Percentiles rank a stretch among this genome's conserved stretches.
phyloP scores from a whole-genome alignment of 805 yeast genomes.

The Debaryomyces hansenii region DNA sequence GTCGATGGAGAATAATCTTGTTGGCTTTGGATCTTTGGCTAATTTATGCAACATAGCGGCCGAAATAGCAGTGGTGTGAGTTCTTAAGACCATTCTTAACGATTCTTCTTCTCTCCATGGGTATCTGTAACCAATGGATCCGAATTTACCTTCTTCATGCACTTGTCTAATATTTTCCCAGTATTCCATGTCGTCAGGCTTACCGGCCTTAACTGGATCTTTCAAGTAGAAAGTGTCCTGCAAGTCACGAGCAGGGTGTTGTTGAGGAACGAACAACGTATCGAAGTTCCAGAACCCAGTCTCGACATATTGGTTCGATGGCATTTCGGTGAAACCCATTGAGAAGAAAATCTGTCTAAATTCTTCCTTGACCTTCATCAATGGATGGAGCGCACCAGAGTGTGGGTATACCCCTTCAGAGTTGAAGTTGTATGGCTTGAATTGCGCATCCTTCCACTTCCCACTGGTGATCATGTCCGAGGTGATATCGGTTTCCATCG shows the following conservation, averaged over 20 bases:
- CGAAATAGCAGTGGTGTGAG: constrained; percentile 96
- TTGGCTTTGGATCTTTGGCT: constrained; percentile 86
- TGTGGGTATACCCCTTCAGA: constrained; percentile 87
- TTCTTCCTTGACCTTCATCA: constrained; percentile 95
- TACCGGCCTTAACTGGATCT: constrained; percentile 80
- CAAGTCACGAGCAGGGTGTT: constrained; percentile 98
- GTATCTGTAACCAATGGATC: constrained; percentile 97
- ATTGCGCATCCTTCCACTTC: constrained; percentile 76
- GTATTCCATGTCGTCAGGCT: constrained; percentile 79
- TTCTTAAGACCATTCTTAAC: constrained; percentile 87
- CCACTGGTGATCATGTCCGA: constrained; percentile 86
- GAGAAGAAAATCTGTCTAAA: constrained; percentile 96
- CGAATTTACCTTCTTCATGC: constrained; percentile 87
- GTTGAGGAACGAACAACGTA: constrained; percentile 95
- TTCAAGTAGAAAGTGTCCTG: constrained; percentile 98
- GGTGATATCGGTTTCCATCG: constrained; percentile 90
- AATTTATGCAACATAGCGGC: constrained; percentile 82
- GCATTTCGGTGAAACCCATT: constrained; percentile 99
- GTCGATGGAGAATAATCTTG: constrained; percentile 92
- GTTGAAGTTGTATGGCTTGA: constrained; percentile 94
- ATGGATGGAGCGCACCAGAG: constrained; percentile 95
- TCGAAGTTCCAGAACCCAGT: constrained; percentile 99
- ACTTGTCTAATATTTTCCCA: constrained; percentile 77
- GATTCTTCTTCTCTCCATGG: constrained; percentile 95
- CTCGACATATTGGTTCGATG: constrained; percentile 96